Evolutionary conservation across 1,284 basidiomycete species (phyloP).

Genomic region (Schizopora paradoxa): DNA sequence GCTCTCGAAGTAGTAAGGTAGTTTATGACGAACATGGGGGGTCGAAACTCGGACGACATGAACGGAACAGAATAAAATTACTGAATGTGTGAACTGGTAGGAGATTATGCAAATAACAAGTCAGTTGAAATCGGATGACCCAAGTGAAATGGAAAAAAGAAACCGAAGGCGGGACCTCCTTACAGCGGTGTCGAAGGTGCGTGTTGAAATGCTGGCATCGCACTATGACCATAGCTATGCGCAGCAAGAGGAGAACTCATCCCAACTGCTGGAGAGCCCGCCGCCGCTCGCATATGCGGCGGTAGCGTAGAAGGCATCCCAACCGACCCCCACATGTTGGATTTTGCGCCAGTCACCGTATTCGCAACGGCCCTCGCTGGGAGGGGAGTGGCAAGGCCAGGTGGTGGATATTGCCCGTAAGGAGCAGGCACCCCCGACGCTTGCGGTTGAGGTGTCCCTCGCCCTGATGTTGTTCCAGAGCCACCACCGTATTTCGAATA

Average conservation of each 20-base stretch:
- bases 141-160: not conserved
- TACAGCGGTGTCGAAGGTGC: conserved; percentile 7
- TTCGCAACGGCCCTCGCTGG: conserved; percentile 16
- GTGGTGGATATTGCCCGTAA: conserved; percentile 10
- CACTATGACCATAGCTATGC: conserved; percentile 2
- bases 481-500: not conserved
- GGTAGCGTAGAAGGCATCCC: conserved; percentile 9
- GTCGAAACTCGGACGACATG: not conserved
- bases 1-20: not conserved
- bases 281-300: conserved; percentile 9
- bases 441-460: conserved; percentile 12
- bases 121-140: not conserved
- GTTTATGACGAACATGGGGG: not conserved
- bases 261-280: not conserved
- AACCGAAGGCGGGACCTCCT: not conserved
- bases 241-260: not conserved
- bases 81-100: too few relatives aligned
- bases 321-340: not conserved
- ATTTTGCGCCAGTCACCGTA: conserved; percentile 13
- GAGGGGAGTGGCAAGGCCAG: conserved; percentile 8
- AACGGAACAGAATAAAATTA: conserved; percentile 2
- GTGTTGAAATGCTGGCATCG: conserved; percentile 6
- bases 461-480: conserved; percentile 6
- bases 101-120: not conserved
- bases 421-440: conserved; percentile 4